phyloP scores from a whole-genome alignment of 2,329 filamentous ascomycete species.

The Nemania sp. region DNA sequence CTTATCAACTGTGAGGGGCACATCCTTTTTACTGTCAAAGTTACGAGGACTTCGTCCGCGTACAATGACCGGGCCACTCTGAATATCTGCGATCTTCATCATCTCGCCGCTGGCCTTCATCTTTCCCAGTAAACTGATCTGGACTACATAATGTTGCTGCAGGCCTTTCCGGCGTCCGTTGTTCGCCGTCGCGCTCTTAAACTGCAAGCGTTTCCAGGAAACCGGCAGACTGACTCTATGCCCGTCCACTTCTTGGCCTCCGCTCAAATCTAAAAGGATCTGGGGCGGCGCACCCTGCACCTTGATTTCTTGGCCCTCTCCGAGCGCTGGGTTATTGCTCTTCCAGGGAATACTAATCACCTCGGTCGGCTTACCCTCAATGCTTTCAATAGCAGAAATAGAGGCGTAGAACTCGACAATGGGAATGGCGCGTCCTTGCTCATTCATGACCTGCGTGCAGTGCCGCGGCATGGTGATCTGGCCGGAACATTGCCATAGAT shows the following conservation, averaged over 20 bases:
- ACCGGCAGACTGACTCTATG: slow-evolving; percentile 80
- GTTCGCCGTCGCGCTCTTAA: slow-evolving; percentile 94
- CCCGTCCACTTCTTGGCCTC: slow-evolving; percentile 73
- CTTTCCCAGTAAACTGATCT: slow-evolving; percentile 80
- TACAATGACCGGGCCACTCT: slow-evolving; percentile 92
- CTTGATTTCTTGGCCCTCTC: slow-evolving; percentile 51
- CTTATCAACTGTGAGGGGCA: slow-evolving; percentile 52
- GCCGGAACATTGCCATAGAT: slow-evolving; percentile 93
- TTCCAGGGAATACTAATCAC: slow-evolving; percentile 98
- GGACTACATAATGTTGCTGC: slow-evolving; percentile 92
- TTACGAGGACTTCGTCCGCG: slow-evolving; percentile 90
- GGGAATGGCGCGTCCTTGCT: slow-evolving; percentile 77
- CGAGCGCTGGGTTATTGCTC: slow-evolving; percentile 63
- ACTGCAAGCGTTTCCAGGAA: slow-evolving; percentile 92
- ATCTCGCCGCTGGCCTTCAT: slow-evolving; percentile 66
- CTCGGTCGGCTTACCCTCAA: slow-evolving; percentile 88
- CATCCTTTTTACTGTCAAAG: slow-evolving; percentile 80
- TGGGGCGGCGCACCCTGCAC: slow-evolving; percentile 55
- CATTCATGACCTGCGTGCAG: slow-evolving; percentile 68
- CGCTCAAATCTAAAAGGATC: slow-evolving; percentile 57
- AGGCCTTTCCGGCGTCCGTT: slow-evolving; percentile 92
- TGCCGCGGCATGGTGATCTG: slow-evolving; percentile 78
- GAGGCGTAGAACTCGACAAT: slow-evolving; percentile 78
- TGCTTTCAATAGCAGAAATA: slow-evolving; percentile 86
- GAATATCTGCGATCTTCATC: slow-evolving; percentile 78